Evolutionary conservation across 345 rosid genomes (phyloP), one percentile per base, ranked within the genome.

Genomic region (Luvunga scandens): DNA sequence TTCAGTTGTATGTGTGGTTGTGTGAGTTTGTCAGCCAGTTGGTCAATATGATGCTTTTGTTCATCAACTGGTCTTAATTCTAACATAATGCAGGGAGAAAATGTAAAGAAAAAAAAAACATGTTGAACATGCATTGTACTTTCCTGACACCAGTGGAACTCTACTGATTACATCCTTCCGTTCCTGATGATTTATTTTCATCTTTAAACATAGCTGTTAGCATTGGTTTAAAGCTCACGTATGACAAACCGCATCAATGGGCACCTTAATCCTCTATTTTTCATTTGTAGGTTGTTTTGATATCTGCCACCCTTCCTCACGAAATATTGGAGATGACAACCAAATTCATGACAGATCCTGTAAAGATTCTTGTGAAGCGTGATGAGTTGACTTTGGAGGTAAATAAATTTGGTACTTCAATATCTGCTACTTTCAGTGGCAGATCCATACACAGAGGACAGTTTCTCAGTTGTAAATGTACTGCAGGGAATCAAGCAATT

Each of bases 351-450:
- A 92, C 98, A 24, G 98, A 96, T 55, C 98, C 99, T 65, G 93
- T 94, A 73, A 92, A 93, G 89, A 96, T 94, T 75, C 96, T 96
- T 59, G 98, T 94, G 81, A 96, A 92, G 82, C 97, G 97, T 90
- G 98, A 96, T 94, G 97, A 94, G 84, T 84, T 96, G 92, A 96
- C 98, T 65, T 80, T 96, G 82, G 98, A 96, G 91, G 98, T 90
- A 89, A 71, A 53, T 53, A 28, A 45, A 50, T 28, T 69, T 24
- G 66, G 82, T 71, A 21, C 9, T 59, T 45, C 42, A 72, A 10
- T 57, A 7, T 66, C 10, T 48, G 24, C 19, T 39, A 9, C 55
- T 28, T 31, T 19, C 56, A 45, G 59, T 9, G 34, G 7, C 31
- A 25, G 66, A 62, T 62, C 30, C 66, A 27, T 31, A 27, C 57